A percentile compares a stretch with the other conserved stretches of the same genome.
Conservation (phyloP, 352 stramenopile species). For the Peronospora destructor region DNA sequence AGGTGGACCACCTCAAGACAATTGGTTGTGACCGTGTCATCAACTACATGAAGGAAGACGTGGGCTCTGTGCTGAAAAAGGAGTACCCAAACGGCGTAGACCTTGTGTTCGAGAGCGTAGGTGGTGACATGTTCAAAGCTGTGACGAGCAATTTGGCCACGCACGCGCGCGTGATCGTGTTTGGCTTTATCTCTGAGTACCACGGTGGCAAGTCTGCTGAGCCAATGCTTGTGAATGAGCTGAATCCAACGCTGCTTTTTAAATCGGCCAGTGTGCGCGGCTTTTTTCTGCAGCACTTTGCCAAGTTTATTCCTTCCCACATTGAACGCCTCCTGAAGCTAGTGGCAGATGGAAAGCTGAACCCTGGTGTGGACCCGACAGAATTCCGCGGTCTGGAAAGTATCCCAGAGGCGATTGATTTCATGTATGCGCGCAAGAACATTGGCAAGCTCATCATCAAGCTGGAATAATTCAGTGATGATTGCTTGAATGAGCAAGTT, state of each 20-base stretch:
- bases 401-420: slow-evolving; percentile 23
- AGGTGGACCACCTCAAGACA: slow-evolving; percentile 17
- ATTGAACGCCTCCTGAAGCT: slow-evolving; percentile 20
- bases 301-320: slow-evolving; percentile 20
- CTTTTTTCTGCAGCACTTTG: slow-evolving; percentile 18
- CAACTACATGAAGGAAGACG: slow-evolving; percentile 26
- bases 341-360: slow-evolving; percentile 13
- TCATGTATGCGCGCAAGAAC: slow-evolving; percentile 27
- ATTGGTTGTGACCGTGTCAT: slow-evolving; percentile 24
- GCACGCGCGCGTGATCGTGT: slow-evolving; percentile 23
- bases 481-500: background rate
- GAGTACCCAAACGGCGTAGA: slow-evolving; percentile 23
- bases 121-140: slow-evolving; percentile 24
- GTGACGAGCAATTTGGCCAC: slow-evolving; percentile 17
- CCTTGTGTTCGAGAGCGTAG: slow-evolving; percentile 25
- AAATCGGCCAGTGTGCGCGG: slow-evolving; percentile 23
- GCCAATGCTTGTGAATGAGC: slow-evolving; percentile 21
- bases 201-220: slow-evolving; percentile 23
- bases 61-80: slow-evolving; percentile 21
- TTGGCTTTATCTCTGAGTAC: slow-evolving; percentile 24
- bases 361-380: slow-evolving; percentile 15
- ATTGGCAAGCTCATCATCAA: slow-evolving; percentile 26
- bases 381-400: slow-evolving; percentile 22
- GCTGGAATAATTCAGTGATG: slow-evolving; percentile 5
- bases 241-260: slow-evolving; percentile 16